phyloP scores from a whole-genome alignment of 2,329 filamentous ascomycete species.

The Epichloe aotearoae region DNA sequence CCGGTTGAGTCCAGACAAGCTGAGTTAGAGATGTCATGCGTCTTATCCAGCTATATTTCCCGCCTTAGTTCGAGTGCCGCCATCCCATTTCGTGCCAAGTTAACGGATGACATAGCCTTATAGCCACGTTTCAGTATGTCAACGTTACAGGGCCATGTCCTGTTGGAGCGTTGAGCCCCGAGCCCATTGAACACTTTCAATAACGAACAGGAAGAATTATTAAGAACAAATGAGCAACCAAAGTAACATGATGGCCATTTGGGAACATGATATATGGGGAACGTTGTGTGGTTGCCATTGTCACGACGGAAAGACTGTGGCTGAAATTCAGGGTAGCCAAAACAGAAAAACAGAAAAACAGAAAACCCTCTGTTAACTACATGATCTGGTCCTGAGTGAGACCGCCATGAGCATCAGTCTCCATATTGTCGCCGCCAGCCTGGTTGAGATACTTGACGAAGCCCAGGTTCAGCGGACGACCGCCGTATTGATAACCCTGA shows the following conservation, averaged over 20 bases:
- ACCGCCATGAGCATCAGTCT: conserved; percentile 60
- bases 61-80: background rate
- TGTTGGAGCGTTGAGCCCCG: too few relatives aligned
- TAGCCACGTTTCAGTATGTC: background rate
- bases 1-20: background rate
- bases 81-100: background rate
- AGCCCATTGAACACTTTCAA: background rate
- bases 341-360: background rate
- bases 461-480: conserved; percentile 80
- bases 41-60: background rate
- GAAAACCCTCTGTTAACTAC: conserved; percentile 31
- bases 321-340: background rate
- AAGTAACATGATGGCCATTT: background rate
- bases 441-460: conserved; percentile 85
- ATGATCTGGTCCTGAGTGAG: conserved; percentile 98
- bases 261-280: background rate
- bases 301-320: background rate
- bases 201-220: conserved; percentile 20
- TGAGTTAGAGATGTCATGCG: background rate
- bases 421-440: conserved; percentile 61
- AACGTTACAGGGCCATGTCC: too few relatives aligned
- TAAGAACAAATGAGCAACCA: conserved; percentile 19
- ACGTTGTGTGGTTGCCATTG: background rate
- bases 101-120: background rate
- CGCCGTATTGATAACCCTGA: conserved; percentile 93